Evolutionary conservation across 2,329 filamentous ascomycete genomes (phyloP), one percentile per base, ranked within the genome.

Genomic region (Lasiodiplodia sp.): DNA sequence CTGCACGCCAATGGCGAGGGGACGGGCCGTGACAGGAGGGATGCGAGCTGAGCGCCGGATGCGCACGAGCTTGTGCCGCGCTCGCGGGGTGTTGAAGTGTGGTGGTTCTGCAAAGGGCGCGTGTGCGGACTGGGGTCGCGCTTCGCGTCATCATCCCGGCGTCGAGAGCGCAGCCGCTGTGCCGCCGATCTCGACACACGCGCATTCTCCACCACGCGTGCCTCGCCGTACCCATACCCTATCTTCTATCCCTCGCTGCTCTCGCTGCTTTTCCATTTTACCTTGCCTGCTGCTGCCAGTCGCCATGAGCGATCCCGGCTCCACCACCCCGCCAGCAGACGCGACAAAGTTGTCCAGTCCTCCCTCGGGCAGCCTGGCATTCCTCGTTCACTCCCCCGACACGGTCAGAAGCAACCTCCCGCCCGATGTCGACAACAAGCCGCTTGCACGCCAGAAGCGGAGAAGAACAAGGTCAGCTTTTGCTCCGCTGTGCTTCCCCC

Each of bases 371-470:
- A 81, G 78, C 67, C 85, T 85, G 75, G 85, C 87, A 62, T 89
- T 89, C 73, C 80, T 89, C n/a, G 85, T 88, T 52, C 86, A 88
- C 75, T 88, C 86, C 18, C 83, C 86, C 68, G 83, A 85, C 70
- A 87, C 86, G 18, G 76, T 89, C 64, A 84, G 84, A 18, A 82
- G 86, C 72, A 86, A 86, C 52, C 80, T 87, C 37, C 85, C 86
- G 58, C 86, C 86, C 31, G 84, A 85, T 69, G 82, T 88, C 57
- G 87, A 89, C 75, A 87, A 89, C 75, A 88, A 87, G 72, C 80
- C 86, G 70, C 80, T 88, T 65, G 86, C 84, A 56, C 85, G 88
- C 58, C 88, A 89, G 75, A 89, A 87, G 76, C 83, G 88, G 56
- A 83, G 87, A 72, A 83, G 88, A 69, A 90, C 88, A 40, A 89